These are phyloP conservation scores for Leccinum ochraceum DNA, from an alignment of 768 basidiomycete species.

Conservation along the genomic window DNA sequence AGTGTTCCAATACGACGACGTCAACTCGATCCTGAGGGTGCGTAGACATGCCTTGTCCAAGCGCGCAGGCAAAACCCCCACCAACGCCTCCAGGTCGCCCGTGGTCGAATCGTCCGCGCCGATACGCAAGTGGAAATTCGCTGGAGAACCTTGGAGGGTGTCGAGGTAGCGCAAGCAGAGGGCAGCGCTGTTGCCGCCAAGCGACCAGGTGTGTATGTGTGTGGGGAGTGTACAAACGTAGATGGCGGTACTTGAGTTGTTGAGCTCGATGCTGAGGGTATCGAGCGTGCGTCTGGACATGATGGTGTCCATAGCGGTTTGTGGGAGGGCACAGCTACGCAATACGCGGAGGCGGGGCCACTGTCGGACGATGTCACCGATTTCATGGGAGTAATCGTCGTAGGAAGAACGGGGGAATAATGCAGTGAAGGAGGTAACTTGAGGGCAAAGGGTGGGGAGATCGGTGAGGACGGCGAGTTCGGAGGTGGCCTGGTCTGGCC, in stretches of 20 bases:
- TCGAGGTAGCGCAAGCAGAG: conserved; percentile 25
- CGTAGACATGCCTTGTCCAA: conserved; percentile 14
- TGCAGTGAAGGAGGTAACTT: conserved; percentile 28
- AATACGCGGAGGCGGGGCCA: conserved; percentile 23
- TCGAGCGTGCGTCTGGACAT: conserved; percentile 13
- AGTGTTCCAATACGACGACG: conserved; percentile 30
- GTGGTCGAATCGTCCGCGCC: conserved; percentile 29
- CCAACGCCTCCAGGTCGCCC: conserved; percentile 16
- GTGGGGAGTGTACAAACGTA: conserved; percentile 9
- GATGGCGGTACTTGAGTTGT: conserved; percentile 12
- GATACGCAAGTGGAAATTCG: conserved; percentile 21
- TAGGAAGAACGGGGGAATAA: conserved; percentile 30
- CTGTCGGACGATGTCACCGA: conserved; percentile 23
- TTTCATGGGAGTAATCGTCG: conserved; percentile 28
- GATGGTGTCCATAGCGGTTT: conserved; percentile 23
- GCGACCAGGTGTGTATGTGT: conserved; percentile 21
- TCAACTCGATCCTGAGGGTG: conserved; percentile 24
- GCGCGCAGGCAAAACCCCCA: conserved; percentile 12
- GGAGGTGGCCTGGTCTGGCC: conserved; percentile 24
- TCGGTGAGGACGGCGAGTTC: conserved; percentile 24
- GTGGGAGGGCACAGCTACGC: conserved; percentile 23
- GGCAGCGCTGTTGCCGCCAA: conserved; percentile 25
- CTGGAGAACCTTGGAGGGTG: conserved; percentile 19
- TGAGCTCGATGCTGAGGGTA: conserved; percentile 29
- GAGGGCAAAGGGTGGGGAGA: conserved; percentile 24